A percentile compares a stretch with the other conserved stretches of the same genome.
phyloP scores from a whole-genome alignment of 352 stramenopile species.

The Globisporangium uncinulatum region DNA sequence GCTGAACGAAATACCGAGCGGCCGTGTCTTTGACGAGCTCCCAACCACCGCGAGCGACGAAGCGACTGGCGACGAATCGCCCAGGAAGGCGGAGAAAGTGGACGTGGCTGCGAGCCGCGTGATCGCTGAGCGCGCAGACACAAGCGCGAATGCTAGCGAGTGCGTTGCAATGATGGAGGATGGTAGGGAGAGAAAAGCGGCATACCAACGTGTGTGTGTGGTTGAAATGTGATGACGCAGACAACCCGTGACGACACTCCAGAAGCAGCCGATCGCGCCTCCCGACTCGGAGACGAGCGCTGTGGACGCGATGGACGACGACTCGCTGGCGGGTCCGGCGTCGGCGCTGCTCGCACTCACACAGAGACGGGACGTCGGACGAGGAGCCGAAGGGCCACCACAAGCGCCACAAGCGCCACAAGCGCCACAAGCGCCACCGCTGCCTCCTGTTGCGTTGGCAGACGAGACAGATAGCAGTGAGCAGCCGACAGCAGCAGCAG shows the following conservation, averaged over 20 bases:
- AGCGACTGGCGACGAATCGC: conserved; percentile 17
- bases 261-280: neutral
- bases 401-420: neutral
- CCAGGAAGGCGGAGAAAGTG: conserved; percentile 44
- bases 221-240: neutral
- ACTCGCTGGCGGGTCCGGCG: neutral
- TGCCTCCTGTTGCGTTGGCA: neutral
- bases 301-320: neutral
- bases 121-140: neutral
- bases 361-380: neutral
- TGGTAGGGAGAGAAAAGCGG: too few relatives aligned
- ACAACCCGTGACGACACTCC: neutral
- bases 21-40: conserved; percentile 46
- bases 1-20: conserved; percentile 32
- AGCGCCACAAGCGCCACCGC: neutral
- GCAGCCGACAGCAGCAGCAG: neutral
- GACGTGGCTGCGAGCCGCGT: neutral
- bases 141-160: neutral
- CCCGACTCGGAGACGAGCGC: neutral
- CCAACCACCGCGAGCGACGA: conserved; percentile 16
- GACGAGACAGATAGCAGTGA: neutral
- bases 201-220: neutral
- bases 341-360: neutral
- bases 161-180: neutral
- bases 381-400: neutral